Percentiles rank a stretch among this genome's conserved stretches.
Evolutionary conservation across 495 filamentous ascomycete genomes (phyloP).

Genomic region (Aspergillus heteromorphus): DNA sequence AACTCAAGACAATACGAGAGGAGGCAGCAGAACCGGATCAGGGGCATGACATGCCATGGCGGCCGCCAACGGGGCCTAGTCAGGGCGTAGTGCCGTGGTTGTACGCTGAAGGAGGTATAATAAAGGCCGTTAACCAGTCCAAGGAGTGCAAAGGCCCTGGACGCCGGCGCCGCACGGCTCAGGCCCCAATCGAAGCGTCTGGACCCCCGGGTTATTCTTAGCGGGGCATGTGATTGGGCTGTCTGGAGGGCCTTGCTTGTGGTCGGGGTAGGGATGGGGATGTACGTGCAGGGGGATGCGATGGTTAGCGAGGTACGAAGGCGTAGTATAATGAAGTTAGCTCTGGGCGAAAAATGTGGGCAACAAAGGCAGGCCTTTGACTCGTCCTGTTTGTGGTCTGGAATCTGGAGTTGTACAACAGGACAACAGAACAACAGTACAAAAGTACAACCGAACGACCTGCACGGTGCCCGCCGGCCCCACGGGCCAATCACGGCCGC

Average conservation of each 20-base stretch:
- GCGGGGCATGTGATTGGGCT: not conserved
- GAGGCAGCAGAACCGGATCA: not conserved
- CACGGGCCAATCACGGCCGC: not conserved
- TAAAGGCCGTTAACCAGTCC: too few relatives aligned
- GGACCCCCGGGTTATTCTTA: slow-evolving; percentile 8
- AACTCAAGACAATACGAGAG: too few relatives aligned
- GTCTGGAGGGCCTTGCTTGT: not conserved
- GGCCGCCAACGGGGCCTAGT: not conserved
- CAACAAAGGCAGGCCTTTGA: too few relatives aligned
- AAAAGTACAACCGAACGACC: too few relatives aligned
- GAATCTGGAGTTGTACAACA: too few relatives aligned
- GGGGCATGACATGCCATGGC: not conserved
- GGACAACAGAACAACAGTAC: too few relatives aligned
- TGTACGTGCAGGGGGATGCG: not conserved
- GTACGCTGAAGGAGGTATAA: not conserved
- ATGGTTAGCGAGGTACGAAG: too few relatives aligned
- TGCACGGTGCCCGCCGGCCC: not conserved
- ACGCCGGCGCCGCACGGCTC: not conserved
- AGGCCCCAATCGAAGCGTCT: slow-evolving; percentile 7
- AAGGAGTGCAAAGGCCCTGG: not conserved
- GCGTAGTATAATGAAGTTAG: too few relatives aligned
- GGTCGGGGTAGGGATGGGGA: too few relatives aligned
- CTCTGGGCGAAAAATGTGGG: too few relatives aligned
- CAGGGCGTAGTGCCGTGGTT: not conserved
- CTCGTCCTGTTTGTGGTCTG: too few relatives aligned